A percentile compares a stretch with the other conserved stretches of the same genome.
These are phyloP conservation scores for Coelastrella sp. DNA, from an alignment of 139 green algal species.

Conservation along the genomic window DNA sequence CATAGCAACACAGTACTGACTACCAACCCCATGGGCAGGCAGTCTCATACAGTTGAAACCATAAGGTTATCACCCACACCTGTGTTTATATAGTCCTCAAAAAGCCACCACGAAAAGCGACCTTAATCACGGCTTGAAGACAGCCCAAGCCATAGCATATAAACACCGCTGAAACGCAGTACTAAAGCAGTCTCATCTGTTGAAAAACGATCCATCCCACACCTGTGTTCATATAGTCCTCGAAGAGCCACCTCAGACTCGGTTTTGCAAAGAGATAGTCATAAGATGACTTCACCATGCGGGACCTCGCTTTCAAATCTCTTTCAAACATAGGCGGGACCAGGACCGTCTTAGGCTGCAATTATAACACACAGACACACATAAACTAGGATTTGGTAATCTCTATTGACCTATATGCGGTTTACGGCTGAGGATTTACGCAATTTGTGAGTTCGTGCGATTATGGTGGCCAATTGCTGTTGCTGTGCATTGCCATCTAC, in stretches of 20 bases:
- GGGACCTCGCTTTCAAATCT: slow-evolving; percentile 44
- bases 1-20: background rate
- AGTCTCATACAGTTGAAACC: background rate
- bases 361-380: background rate
- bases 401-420: background rate
- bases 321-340: slow-evolving; percentile 54
- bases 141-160: too few relatives aligned
- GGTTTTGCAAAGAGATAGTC: slow-evolving; percentile 75
- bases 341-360: slow-evolving; percentile 45
- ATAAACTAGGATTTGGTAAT: background rate
- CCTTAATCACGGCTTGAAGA: slow-evolving; percentile 60
- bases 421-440: too few relatives aligned
- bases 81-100: too few relatives aligned
- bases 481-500: too few relatives aligned
- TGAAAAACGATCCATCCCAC: too few relatives aligned
- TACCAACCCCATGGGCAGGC: background rate
- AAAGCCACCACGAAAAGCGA: background rate
- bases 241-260: slow-evolving; percentile 68
- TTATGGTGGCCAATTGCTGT: too few relatives aligned
- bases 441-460: too few relatives aligned
- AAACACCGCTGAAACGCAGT: too few relatives aligned
- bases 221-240: slow-evolving; percentile 62
- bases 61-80: too few relatives aligned
- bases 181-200: too few relatives aligned
- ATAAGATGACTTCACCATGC: slow-evolving; percentile 72